phyloP scores from a whole-genome alignment of 2,329 filamentous ascomycete genomes.

The Chaetomiaceae sp. region DNA sequence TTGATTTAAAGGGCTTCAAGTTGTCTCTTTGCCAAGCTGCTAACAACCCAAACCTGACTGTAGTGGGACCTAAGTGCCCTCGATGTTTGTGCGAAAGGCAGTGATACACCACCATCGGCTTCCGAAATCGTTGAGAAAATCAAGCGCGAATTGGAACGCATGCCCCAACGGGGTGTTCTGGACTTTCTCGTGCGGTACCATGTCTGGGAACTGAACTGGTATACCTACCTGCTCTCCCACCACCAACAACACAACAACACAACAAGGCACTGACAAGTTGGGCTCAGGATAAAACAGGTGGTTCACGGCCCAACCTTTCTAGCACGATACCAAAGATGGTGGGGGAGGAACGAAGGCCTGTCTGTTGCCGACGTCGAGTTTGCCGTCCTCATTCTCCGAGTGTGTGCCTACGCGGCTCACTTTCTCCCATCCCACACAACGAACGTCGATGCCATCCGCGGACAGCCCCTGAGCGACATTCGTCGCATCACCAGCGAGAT shows the following conservation, averaged over 20 bases:
- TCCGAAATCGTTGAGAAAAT: no score
- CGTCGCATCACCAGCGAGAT: neutral
- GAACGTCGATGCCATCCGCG: neutral
- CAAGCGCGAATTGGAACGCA: neutral
- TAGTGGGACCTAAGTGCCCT: no score
- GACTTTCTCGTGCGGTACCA: neutral
- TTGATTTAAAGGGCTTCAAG: no score
- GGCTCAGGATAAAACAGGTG: neutral
- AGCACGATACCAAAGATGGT: neutral
- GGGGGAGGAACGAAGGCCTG: neutral
- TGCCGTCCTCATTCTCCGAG: neutral
- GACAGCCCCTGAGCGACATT: neutral
- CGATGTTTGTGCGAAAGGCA: neutral
- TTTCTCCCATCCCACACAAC: neutral
- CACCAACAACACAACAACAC: neutral
- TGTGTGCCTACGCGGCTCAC: neutral
- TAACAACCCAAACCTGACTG: neutral
- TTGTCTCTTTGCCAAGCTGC: neutral
- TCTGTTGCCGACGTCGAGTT: neutral
- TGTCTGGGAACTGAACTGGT: neutral
- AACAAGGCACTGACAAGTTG: no score
- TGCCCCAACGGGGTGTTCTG: neutral
- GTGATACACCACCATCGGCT: neutral
- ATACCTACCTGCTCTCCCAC: no score
- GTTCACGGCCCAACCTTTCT: neutral